Base-by-base conservation (phyloP, 2,329 filamentous ascomycete species). In the Aspergillus ochraceus region DNA sequence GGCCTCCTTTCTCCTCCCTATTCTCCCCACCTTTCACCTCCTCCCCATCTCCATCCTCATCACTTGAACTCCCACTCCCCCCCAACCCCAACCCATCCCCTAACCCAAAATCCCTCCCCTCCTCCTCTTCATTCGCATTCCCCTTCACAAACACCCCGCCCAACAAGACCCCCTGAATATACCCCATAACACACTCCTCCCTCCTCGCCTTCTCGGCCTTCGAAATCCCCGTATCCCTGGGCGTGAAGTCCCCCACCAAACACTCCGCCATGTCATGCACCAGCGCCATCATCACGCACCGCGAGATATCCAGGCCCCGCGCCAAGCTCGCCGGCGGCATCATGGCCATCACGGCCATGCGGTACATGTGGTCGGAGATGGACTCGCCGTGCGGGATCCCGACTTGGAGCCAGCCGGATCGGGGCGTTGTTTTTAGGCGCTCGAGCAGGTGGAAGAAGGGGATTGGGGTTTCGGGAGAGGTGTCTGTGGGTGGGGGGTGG, bases 311-410 rank as follows among this genome's bases (percentile, higher is more conserved):
- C 70, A 98, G 82, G 42, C 84, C 84, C 0, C 86, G 78, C 2
- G 87, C 83, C 10, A 97, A 85, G 1, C 89, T 79, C 0, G 90
- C 83, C 1, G 94, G 94, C 2, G 92, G 92, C 65, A 97, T 86
- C 88, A 99, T 91, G 64, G 91, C 92, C 76, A 99, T 92, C 67
- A 98, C 86, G 54, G 92, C 92, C 95, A 99, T 99, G 79, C 95
- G 92, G 79, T 98, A 99, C 95, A 99, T 99, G 83, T 99, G 95
- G 80, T 99, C 94, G 56, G 91, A 86, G 73, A 99, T 97, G 2
- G 92, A 96, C 77, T 99, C 95, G 74, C 91, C 90, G 59, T 66
- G 65, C 60, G 75, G 66, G 66, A 99, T 92, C 42, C 87, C 88
- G 73, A 97, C 97, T 45, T 94, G 86, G 57, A 90, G 86, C 95